Evolutionary conservation across 202 grass and related monocot species (phyloP).

Genomic region (Hordeum pubiflorum): DNA sequence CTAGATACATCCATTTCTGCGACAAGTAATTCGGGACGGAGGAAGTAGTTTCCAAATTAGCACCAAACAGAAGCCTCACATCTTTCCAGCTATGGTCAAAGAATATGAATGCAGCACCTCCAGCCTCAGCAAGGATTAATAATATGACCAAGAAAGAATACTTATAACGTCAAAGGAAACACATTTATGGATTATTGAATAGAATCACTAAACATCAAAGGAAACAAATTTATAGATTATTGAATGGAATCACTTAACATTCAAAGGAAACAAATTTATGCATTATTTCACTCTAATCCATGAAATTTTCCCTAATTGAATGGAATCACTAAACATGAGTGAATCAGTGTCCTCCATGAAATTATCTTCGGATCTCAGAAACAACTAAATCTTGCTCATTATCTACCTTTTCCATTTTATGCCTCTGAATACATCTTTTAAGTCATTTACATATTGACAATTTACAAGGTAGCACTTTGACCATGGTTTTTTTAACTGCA

Average conservation of each 20-base stretch:
- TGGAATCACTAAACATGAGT: not conserved
- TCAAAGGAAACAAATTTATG: constrained; percentile 54
- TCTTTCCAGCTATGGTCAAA: constrained; percentile 97
- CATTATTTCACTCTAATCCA: too few relatives aligned
- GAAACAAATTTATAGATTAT: constrained; percentile 24
- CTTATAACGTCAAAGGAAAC: constrained; percentile 73
- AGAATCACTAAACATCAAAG: constrained; percentile 42
- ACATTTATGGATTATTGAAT: not conserved
- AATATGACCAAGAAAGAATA: constrained; percentile 78
- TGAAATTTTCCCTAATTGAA: not conserved
- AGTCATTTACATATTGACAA: not conserved
- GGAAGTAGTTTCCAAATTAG: constrained; percentile 11
- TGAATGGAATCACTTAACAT: constrained; percentile 11
- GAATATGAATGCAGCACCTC: constrained; percentile 91
- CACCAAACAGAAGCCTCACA: constrained; percentile 42
- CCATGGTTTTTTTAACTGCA: not conserved
- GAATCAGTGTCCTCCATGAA: not conserved
- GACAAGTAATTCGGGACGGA: too few relatives aligned
- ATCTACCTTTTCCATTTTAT: not conserved
- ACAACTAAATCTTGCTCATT: not conserved
- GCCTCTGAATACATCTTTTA: not conserved
- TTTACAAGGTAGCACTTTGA: not conserved
- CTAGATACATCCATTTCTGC: too few relatives aligned
- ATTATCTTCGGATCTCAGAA: not conserved
- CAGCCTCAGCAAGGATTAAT: constrained; percentile 72